phyloP scores from a whole-genome alignment of 148 eudicot species.

The Rhododendron ovatum region DNA sequence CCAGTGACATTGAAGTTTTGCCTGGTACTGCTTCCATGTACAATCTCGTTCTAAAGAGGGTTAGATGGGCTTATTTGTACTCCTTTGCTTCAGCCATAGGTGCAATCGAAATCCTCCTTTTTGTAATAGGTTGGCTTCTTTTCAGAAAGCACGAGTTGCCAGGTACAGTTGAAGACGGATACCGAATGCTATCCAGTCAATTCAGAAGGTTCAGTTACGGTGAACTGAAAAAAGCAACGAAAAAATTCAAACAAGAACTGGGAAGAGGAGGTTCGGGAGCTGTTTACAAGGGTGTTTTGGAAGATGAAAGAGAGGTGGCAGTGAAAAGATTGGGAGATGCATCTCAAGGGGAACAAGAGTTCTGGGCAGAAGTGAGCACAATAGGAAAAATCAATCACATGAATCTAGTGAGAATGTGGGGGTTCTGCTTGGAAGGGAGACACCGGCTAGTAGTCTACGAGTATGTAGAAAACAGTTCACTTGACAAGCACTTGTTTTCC shows the following conservation, averaged over 20 bases:
- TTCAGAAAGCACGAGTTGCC: conserved; percentile 37
- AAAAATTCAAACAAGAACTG: conserved; percentile 36
- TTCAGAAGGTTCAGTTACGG: conserved; percentile 51
- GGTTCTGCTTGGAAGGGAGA: conserved; percentile 49
- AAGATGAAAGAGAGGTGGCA: conserved; percentile 44
- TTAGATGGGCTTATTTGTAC: conserved; percentile 48
- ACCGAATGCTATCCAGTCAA: conserved; percentile 42
- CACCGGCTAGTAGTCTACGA: conserved; percentile 56
- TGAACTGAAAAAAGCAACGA: conserved; percentile 46
- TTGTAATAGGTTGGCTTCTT: conserved; percentile 36
- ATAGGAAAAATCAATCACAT: conserved; percentile 63
- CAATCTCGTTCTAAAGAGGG: conserved; percentile 13
- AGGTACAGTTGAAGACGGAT: conserved; percentile 46
- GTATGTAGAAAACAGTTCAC: conserved; percentile 41
- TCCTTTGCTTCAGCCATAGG: conserved; percentile 40
- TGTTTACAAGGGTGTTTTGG: conserved; percentile 48
- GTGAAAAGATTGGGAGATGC: conserved; percentile 52
- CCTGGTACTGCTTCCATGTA: conserved; percentile 16
- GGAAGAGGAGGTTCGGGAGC: conserved; percentile 57
- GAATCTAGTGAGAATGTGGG: conserved; percentile 68
- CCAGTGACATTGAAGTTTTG: conserved; percentile 1
- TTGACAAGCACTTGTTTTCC: conserved; percentile 45
- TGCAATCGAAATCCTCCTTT: conserved; percentile 29
- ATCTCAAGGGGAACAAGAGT: conserved; percentile 52
- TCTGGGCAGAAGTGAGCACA: conserved; percentile 63